Conservation (phyloP, 495 filamentous ascomycete genomes). For the Chaetomidium leptoderma region DNA sequence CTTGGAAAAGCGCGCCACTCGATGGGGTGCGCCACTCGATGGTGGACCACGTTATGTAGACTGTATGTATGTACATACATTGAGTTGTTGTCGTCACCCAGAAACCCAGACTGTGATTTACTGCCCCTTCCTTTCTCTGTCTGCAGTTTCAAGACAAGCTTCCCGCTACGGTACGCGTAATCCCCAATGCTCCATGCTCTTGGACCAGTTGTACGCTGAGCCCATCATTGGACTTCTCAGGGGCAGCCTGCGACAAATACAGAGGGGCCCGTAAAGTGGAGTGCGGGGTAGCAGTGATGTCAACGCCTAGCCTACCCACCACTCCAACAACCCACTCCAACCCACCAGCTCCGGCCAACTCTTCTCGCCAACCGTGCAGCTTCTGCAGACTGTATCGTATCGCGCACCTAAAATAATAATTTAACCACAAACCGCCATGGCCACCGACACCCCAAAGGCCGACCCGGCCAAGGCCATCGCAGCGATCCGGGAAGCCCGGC, state of each 20-base stretch:
- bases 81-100: no score
- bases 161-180: no score
- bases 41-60: no score
- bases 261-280: no score
- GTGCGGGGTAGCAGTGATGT: conserved; percentile 21
- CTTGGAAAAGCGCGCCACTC: no score
- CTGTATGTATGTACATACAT: not conserved
- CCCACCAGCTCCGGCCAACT: not conserved
- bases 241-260: no score
- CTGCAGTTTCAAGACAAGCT: no score
- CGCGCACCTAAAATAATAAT: not conserved
- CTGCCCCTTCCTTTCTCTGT: no score
- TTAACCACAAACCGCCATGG: conserved; percentile 4
- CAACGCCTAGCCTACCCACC: conserved; percentile 4
- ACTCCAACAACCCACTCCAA: not conserved
- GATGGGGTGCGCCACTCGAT: not conserved
- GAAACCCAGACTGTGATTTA: no score
- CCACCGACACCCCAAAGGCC: conserved; percentile 9
- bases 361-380: not conserved
- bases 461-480: conserved; percentile 34
- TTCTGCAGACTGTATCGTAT: not conserved
- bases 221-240: no score
- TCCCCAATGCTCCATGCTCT: not conserved
- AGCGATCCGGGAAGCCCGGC: conserved; percentile 46
- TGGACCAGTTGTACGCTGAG: no score